A percentile compares a stretch with the other conserved stretches of the same genome.
Evolutionary conservation across 805 yeast genomes (phyloP).

Genomic region (Candida xiaguanensis): DNA sequence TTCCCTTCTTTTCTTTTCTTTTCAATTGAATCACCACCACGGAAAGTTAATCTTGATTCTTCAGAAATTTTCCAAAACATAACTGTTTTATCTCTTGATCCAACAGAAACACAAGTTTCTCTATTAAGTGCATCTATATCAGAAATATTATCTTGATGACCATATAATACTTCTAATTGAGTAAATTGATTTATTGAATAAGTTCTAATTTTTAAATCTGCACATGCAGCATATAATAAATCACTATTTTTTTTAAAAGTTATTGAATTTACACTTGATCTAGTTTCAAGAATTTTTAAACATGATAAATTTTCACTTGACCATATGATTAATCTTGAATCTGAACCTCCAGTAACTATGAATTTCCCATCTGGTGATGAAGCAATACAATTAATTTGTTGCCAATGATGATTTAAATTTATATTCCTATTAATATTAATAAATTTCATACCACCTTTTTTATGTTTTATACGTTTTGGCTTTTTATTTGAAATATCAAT

Average conservation of each 20-base stretch:
- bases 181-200: conserved; percentile 82
- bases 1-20: conserved; percentile 35
- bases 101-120: conserved; percentile 95
- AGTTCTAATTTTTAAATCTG: conserved; percentile 85
- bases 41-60: conserved; percentile 87
- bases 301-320: conserved; percentile 74
- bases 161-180: conserved; percentile 86
- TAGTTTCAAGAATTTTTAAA: conserved; percentile 72
- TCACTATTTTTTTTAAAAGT: conserved; percentile 77
- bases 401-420: conserved; percentile 68
- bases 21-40: conserved; percentile 74
- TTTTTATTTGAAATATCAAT: conserved; percentile 42
- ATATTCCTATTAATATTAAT: conserved; percentile 44
- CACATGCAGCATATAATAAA: conserved; percentile 88
- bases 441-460: conserved; percentile 56
- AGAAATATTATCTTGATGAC: conserved; percentile 88
- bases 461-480: conserved; percentile 63
- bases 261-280: conserved; percentile 68
- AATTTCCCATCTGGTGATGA: conserved; percentile 83
- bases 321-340: conserved; percentile 81
- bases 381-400: conserved; percentile 72
- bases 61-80: conserved; percentile 97
- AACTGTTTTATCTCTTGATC: conserved; percentile 91
- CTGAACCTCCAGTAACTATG: conserved; percentile 89
- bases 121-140: conserved; percentile 77